Percentiles rank a stretch among this genome's conserved stretches.
Conservation (phyloP, 176 grass and related monocot genomes). For the Tillandsia leiboldiana region DNA sequence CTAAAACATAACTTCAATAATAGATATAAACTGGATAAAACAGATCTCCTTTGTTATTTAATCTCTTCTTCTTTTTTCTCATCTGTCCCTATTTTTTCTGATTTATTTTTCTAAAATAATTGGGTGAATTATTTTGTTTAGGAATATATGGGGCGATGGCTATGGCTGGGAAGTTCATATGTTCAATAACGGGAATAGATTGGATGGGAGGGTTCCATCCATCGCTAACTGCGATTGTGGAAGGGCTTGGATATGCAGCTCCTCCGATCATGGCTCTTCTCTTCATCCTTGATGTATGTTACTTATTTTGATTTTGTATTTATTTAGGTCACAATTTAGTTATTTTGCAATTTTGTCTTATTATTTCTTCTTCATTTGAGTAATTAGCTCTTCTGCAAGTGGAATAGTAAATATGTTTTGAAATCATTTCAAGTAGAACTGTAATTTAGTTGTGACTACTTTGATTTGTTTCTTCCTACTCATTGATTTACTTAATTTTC, state of each 20-base stretch:
- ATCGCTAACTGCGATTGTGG: slow-evolving; percentile 58
- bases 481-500: neutral
- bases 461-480: neutral
- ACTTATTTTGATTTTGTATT: neutral
- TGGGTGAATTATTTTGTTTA: slow-evolving; percentile 5
- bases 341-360: neutral
- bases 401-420: neutral
- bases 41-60: too few species aligned
- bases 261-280: slow-evolving; percentile 89
- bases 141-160: slow-evolving; percentile 88
- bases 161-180: slow-evolving; percentile 71
- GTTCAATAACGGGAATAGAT: slow-evolving; percentile 66
- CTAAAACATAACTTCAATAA: neutral
- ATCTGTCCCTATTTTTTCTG: neutral
- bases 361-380: neutral
- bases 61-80: neutral
- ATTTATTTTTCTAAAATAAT: neutral
- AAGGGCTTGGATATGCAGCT: slow-evolving; percentile 82
- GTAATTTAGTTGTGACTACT: too few species aligned
- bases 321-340: neutral
- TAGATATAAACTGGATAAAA: too few species aligned
- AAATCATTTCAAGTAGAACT: neutral
- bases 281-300: slow-evolving; percentile 82
- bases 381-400: neutral
- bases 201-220: slow-evolving; percentile 60